These are phyloP conservation scores for Flaveria trinervia DNA, from an alignment of 129 eudicot species.

Conservation along the genomic window DNA sequence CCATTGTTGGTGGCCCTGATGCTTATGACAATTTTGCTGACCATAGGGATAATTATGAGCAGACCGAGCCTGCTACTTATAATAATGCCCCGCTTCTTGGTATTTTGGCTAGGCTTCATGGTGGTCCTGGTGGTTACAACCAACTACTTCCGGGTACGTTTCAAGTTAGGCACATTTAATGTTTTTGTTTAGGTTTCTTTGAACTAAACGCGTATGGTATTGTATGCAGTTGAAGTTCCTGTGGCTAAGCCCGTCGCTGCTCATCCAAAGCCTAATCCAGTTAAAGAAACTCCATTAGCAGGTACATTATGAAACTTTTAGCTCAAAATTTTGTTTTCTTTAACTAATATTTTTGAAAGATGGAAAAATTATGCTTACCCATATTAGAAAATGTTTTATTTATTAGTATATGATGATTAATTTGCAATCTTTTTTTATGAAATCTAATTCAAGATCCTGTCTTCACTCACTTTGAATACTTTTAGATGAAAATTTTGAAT, in stretches of 20 bases:
- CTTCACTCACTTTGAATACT: not conserved
- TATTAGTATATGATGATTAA: not conserved
- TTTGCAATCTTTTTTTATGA: not conserved
- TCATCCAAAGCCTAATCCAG: conserved; percentile 40
- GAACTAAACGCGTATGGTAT: not conserved
- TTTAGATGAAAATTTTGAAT: not conserved
- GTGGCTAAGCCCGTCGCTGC: conserved; percentile 45
- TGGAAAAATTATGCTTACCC: conserved; percentile 9
- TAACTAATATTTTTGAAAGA: not conserved
- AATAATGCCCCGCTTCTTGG: conserved; percentile 95
- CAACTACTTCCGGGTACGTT: conserved; percentile 81
- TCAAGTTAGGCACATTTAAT: not conserved
- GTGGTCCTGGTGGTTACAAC: conserved; percentile 77
- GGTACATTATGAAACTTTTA: conserved; percentile 41
- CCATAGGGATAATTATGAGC: conserved; percentile 85
- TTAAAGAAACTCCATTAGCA: conserved; percentile 42
- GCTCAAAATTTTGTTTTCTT: not conserved
- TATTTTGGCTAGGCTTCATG: conserved; percentile 70
- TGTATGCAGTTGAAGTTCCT: conserved; percentile 61
- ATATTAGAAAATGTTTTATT: not conserved
- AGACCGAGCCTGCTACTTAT: conserved; percentile 94
- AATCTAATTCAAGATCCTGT: not conserved
- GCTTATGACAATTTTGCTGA: conserved; percentile 93
- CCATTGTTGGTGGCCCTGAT: conserved; percentile 96
- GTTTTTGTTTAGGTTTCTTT: not conserved